Base-by-base conservation (phyloP, 805 yeast species). In the Cyberlindnera euphorbiae region DNA sequence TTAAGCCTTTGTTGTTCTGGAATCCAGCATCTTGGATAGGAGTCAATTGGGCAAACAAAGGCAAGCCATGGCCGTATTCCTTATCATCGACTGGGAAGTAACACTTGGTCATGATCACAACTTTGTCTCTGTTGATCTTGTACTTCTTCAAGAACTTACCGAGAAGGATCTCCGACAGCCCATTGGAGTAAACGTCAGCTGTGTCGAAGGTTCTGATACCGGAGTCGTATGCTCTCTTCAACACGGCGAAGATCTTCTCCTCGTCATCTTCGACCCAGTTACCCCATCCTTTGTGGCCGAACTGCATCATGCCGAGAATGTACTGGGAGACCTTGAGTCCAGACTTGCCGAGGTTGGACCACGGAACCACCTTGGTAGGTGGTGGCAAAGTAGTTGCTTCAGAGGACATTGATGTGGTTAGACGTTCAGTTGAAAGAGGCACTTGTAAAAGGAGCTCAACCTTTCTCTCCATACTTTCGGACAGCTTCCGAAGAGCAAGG, bases 241-340 rank as follows among this genome's bases (percentile, higher is more conserved):
- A 53, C 25, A 73, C 55, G 14, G 48, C 52, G 45, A 72, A 53
- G 8, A 68, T 62, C 32, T 61, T 52, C 17, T 69, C 73, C 44
- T 71, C 71, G 39, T 71, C 73, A 12, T 65, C 72, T 11, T 66
- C 40, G 16, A 62, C 60, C 73, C 73, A 69, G 5, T 57, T 58
- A 12, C 53, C 60, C 71, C 72, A 68, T 9, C 28, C 36, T 16
- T 36, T 45, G 17, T 37, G 30, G 4, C 67, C 66, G 39, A 36
- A 56, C 2, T 71, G 54, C 79, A 73, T 73, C 46, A 76, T 71
- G 5, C 79, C 81, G 8, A 73, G 66, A 33, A 75, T 62, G 22
- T 74, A 48, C 28, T 63, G 63, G 17, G 79, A 67, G 17, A 74
- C 58, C 39, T 64, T 63, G 30, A 75, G 58, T 4, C 79, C 79